Conservation (phyloP, 139 green algal genomes). For the Chlorella vulgaris region DNA sequence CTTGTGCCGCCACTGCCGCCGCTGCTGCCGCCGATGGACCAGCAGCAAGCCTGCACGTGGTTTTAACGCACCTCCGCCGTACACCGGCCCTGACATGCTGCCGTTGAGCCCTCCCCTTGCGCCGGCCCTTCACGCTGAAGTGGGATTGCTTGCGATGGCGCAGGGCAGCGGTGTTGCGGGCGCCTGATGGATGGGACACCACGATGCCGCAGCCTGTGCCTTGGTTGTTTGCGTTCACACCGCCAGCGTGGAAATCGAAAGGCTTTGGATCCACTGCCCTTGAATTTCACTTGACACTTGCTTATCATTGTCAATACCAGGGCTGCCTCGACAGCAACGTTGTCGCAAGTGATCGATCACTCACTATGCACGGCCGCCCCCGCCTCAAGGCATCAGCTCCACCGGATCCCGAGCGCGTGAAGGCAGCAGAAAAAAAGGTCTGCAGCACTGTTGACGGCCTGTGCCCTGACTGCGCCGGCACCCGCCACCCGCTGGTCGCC, state of each 20-base stretch:
- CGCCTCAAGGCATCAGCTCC: conserved; percentile 26
- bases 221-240: no score
- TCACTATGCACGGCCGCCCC: conserved; percentile 47
- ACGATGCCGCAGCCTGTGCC: no score
- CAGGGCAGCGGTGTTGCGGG: background rate
- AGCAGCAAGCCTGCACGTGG: background rate
- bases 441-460: no score
- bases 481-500: no score
- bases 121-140: background rate
- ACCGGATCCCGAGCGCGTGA: conserved; percentile 38
- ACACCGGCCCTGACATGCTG: conserved; percentile 22
- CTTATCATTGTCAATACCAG: no score
- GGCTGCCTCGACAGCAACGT: no score
- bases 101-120: background rate
- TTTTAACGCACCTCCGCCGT: conserved; percentile 24
- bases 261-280: no score
- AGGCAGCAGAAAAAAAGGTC: conserved; percentile 47
- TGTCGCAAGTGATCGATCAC: background rate
- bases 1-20: background rate
- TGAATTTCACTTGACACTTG: no score
- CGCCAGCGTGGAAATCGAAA: no score
- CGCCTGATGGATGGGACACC: background rate
- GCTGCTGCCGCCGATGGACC: background rate
- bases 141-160: background rate
- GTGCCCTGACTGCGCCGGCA: no score